phyloP scores from a whole-genome alignment of 1,139 yeast species.

The Spathaspora sp. region DNA sequence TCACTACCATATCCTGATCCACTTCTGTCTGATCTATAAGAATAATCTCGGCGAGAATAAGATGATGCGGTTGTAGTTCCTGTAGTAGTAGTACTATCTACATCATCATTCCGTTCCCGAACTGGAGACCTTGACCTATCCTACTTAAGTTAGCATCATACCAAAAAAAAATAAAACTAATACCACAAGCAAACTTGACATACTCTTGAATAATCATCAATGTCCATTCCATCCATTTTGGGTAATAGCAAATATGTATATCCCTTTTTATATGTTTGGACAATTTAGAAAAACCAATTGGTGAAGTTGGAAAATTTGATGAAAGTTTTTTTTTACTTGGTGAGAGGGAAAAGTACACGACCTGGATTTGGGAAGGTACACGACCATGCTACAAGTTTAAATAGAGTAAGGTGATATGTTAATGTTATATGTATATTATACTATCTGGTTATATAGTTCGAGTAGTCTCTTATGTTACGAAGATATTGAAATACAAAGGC shows the following conservation, averaged over 20 bases:
- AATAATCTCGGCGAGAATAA: conserved; percentile 23
- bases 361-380: no score
- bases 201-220: conserved; percentile 56
- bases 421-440: no score
- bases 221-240: conserved; percentile 52
- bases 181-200: conserved; percentile 21
- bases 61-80: conserved; percentile 8
- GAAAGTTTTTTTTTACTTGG: no score
- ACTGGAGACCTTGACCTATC: conserved; percentile 40
- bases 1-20: conserved; percentile 12
- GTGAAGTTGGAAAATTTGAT: no score
- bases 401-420: no score
- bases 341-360: no score
- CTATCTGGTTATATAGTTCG: no score
- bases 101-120: conserved; percentile 29
- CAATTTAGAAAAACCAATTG: neutral
- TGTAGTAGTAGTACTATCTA: conserved; percentile 21
- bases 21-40: conserved; percentile 13
- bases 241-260: neutral
- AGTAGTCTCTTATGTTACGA: conserved; percentile 10
- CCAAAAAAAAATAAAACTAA: conserved; percentile 1
- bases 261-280: neutral
- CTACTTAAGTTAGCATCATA: conserved; percentile 28
- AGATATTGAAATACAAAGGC: no score
- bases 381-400: no score